Conservation (phyloP, 257 asterid species). For the Solanum paucissectum region DNA sequence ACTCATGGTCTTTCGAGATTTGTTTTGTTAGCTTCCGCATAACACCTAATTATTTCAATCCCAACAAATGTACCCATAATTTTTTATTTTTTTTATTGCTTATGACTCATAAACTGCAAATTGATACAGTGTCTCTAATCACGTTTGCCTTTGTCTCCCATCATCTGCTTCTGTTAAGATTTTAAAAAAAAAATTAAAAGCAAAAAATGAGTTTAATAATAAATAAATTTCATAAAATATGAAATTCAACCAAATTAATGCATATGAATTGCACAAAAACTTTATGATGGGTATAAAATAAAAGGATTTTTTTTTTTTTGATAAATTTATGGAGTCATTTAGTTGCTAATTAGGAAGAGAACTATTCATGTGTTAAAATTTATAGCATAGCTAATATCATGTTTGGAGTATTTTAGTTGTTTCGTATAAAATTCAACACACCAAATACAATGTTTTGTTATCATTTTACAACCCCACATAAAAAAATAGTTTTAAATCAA, state of each 20-base stretch:
- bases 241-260: neutral
- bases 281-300: neutral
- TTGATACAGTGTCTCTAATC: neutral
- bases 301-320: neutral
- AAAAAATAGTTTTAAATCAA: neutral
- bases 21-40: neutral
- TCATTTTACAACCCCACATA: neutral
- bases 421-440: neutral
- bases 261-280: neutral
- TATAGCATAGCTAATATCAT: neutral
- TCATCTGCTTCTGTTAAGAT: neutral
- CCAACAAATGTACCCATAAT: neutral
- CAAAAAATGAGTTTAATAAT: neutral
- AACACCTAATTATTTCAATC: too few relatives aligned
- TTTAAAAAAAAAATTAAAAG: neutral
- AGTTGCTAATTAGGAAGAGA: neutral
- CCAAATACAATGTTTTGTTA: neutral
- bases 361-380: neutral
- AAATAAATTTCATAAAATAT: neutral
- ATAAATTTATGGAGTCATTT: neutral
- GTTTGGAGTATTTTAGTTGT: neutral
- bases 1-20: rapidly evolving
- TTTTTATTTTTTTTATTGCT: neutral
- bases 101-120: neutral
- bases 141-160: neutral